Base-by-base conservation (phyloP, 768 basidiomycete species). In the Rhizopogon vesiculosus region DNA sequence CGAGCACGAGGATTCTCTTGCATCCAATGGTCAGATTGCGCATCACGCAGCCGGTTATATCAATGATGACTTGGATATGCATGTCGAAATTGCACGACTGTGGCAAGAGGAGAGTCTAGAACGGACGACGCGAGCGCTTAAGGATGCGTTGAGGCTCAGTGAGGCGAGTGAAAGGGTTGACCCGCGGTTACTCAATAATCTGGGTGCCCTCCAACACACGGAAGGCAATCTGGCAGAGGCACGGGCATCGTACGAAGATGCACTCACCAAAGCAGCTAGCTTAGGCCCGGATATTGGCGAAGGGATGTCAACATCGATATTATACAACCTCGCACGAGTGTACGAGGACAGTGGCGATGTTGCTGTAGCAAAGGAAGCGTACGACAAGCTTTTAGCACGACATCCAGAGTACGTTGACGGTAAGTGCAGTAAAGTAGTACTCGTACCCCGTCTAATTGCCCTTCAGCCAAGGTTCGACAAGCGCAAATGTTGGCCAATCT, bases 371-470 rank as follows among this genome's bases (percentile, higher is more conserved):
- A 86, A 79, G 59, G 91, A 89, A 61, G 93, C 91, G 1, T 98
- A 95, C 63, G 83, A 87, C 46, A 93, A 93, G 69, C 77, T 98
- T 8, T 71, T 98, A 38, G 74, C 83, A n/a, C 79, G 89, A 52
- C 96, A 98, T 76, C 93, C 95, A 1, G 97, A 98, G 72, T 98
- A 96, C 66, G 82, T 94, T 22, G 96, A 98, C 66, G 96, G 95
- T 96, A 61, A 45, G 88, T 75, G 35, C 52, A 48, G 46, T 7
- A 19, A 16, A 35, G 15, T 10, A 35, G 8, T 49, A 39, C 29
- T 41, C 7, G 19, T 7, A 29, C 42, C 39, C 38, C 53, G 9
- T 40, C 56, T 69, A 31, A 70, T 42, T 5, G 12, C 42, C 42
- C 43, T 51, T 42, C 63, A 98, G 96, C 95, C 60, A 98, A 98